Percentiles rank a stretch among this genome's conserved stretches.
Conservation (phyloP, 1,284 basidiomycete genomes). For the Melampsora americana region DNA sequence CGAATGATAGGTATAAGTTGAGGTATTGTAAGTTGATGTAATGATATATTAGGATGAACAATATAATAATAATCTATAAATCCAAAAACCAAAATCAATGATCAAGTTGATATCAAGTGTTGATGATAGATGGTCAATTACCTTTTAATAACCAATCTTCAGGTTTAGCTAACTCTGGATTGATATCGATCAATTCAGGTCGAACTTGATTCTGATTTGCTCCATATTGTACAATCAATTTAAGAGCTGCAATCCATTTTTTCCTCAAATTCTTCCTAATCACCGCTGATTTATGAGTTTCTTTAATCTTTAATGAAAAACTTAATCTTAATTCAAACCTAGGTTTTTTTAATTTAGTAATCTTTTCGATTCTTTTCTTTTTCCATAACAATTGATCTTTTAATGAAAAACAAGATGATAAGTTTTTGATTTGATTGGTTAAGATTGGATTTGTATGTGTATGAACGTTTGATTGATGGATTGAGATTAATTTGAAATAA, state of each 20-base stretch:
- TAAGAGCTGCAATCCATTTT: slow-evolving; percentile 30
- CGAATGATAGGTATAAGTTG: not conserved
- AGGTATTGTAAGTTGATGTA: not conserved
- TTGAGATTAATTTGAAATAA: slow-evolving; percentile 16
- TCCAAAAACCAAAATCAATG: not conserved
- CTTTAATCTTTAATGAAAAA: slow-evolving; percentile 16
- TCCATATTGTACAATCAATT: slow-evolving; percentile 33
- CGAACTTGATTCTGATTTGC: not conserved
- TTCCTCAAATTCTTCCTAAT: slow-evolving; percentile 24
- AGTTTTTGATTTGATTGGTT: not conserved
- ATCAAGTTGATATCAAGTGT: too few species aligned
- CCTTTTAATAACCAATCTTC: not conserved
- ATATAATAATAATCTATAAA: slow-evolving; percentile 21
- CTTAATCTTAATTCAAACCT: slow-evolving; percentile 18
- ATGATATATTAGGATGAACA: slow-evolving; percentile 4
- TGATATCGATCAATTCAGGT: not conserved
- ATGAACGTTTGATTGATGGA: not conserved
- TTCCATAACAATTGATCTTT: slow-evolving; percentile 10
- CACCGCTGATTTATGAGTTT: slow-evolving; percentile 11
- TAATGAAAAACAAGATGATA: slow-evolving; percentile 28
- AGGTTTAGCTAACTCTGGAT: not conserved
- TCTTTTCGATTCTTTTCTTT: not conserved
- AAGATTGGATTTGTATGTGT: not conserved
- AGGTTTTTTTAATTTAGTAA: not conserved
- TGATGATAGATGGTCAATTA: not conserved